A percentile compares a stretch with the other conserved stretches of the same genome.
Evolutionary conservation across 257 asterid species (phyloP).

Genomic region (Solanum gandarillasii): DNA sequence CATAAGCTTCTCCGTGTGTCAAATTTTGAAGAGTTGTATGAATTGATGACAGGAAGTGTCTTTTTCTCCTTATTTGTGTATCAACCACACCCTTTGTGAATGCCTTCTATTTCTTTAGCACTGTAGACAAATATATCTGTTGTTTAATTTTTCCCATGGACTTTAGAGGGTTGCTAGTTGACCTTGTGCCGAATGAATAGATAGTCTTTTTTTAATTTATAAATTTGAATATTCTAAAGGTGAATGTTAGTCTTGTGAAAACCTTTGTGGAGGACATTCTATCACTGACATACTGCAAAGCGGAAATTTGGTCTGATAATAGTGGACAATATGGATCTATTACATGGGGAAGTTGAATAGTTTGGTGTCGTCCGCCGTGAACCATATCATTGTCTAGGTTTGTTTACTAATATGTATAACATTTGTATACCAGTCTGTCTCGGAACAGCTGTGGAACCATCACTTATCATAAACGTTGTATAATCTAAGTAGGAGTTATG

Average conservation of each 20-base stretch:
- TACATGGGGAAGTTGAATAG: neutral
- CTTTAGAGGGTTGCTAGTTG: neutral
- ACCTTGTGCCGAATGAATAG: neutral
- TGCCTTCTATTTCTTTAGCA: neutral
- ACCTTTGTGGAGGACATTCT: neutral
- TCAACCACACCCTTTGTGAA: neutral
- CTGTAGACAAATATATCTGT: neutral
- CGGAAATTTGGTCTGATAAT: neutral
- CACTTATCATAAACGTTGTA: neutral
- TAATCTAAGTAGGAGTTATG: neutral
- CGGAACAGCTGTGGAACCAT: neutral
- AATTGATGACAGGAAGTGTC: neutral
- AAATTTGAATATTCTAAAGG: neutral
- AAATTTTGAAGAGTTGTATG: neutral
- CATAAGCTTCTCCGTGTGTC: neutral
- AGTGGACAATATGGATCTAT: neutral
- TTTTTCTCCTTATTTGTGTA: neutral
- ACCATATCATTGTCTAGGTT: neutral
- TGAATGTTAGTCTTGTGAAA: neutral
- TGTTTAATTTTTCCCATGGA: neutral
- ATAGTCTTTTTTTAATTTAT: neutral
- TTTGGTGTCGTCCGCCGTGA: neutral
- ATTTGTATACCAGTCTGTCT: neutral
- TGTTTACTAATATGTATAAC: neutral
- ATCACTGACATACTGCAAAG: neutral